A percentile compares a stretch with the other conserved stretches of the same genome.
phyloP scores from a whole-genome alignment of 495 filamentous ascomycete genomes.

The Halenospora varia region DNA sequence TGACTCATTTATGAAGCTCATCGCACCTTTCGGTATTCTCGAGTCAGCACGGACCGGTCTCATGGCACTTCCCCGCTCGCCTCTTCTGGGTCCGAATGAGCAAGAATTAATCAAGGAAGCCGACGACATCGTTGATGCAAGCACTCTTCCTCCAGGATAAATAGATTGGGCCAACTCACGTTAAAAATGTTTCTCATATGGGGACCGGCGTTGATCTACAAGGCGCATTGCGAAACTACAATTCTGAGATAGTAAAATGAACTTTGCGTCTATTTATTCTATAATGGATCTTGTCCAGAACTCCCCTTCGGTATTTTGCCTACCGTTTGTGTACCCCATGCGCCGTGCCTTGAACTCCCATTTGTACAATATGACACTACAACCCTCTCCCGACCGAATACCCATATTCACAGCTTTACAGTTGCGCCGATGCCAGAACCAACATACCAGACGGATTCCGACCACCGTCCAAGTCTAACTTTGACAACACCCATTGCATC shows the following conservation, averaged over 20 bases:
- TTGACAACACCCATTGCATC: conserved; percentile 72
- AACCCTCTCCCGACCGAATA: no score
- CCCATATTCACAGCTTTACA: conserved; percentile 52
- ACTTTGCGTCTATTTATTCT: conserved; percentile 16
- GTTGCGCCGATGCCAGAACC: conserved; percentile 73
- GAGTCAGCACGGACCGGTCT: conserved; percentile 92
- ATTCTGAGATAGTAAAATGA: not conserved
- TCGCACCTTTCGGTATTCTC: conserved; percentile 92
- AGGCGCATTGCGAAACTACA: not conserved
- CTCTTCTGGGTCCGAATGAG: conserved; percentile 61
- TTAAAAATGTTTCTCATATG: conserved; percentile 5
- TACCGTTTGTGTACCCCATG: not conserved
- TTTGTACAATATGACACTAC: no score
- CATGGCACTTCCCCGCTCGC: conserved; percentile 94
- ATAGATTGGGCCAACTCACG: conserved; percentile 16
- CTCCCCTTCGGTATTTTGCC: not conserved
- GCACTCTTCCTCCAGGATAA: conserved; percentile 90
- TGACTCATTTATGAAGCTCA: conserved; percentile 95
- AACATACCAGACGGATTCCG: conserved; percentile 61
- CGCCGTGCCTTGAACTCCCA: not conserved
- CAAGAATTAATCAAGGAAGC: conserved; percentile 81
- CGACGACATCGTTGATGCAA: conserved; percentile 87
- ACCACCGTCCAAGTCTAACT: conserved; percentile 68
- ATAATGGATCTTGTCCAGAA: not conserved
- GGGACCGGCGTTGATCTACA: conserved; percentile 17